These are phyloP conservation scores for Umbelopsis vinacea DNA, from an alignment of 192 early-diverging fungal genomes.

Conservation along the genomic window DNA sequence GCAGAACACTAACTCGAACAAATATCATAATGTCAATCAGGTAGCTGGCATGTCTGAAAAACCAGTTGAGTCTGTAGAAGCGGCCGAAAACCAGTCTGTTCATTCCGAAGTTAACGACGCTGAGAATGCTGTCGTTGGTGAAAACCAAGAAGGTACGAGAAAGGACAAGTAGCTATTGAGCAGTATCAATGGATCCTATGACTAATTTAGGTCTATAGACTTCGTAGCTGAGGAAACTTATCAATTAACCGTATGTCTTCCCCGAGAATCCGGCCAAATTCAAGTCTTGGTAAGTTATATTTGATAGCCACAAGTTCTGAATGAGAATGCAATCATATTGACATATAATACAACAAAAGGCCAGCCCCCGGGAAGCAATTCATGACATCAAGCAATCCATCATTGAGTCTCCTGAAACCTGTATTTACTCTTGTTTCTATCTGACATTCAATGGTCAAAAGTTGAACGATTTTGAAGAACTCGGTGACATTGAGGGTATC, in stretches of 20 bases:
- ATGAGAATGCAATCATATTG: background rate
- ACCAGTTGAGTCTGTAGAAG: background rate
- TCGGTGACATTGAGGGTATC: constrained; percentile 72
- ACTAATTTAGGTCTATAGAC: background rate
- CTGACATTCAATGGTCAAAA: constrained; percentile 72
- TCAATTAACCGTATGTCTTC: constrained; percentile 57
- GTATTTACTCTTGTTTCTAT: constrained; percentile 92
- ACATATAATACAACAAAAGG: constrained; percentile 39
- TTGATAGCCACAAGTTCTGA: background rate
- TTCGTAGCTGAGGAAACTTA: constrained; percentile 51
- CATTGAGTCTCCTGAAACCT: constrained; percentile 82
- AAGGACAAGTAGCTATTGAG: background rate
- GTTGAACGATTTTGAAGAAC: constrained; percentile 76
- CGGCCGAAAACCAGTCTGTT: constrained; percentile 9
- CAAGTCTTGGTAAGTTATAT: constrained; percentile 50
- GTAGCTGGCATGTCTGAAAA: constrained; percentile 14
- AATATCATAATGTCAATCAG: background rate
- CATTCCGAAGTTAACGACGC: background rate
- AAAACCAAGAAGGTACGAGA: constrained; percentile 9
- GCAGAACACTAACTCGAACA: background rate
- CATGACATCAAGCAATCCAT: constrained; percentile 88
- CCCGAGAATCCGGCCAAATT: constrained; percentile 46
- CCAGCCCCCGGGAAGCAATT: constrained; percentile 74
- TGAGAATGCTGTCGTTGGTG: background rate
- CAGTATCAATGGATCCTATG: too few relatives aligned